phyloP scores from a whole-genome alignment of 2,329 filamentous ascomycete species.

The Corynespora cassiicola region DNA sequence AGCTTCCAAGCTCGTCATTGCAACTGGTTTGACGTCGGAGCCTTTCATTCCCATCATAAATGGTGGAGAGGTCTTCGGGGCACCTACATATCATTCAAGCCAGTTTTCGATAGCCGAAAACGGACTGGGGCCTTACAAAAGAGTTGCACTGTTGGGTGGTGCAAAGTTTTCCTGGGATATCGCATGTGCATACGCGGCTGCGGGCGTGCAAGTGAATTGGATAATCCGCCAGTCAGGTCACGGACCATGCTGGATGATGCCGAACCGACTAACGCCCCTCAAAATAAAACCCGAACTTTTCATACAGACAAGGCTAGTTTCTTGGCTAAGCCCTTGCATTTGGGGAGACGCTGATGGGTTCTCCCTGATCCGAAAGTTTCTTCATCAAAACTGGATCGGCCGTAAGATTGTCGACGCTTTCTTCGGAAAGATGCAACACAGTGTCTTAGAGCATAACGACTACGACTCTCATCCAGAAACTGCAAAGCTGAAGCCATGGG shows the following conservation, averaged over 20 bases:
- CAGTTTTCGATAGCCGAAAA: conserved; percentile 57
- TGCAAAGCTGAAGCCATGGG: conserved; percentile 50
- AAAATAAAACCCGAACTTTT: conserved; percentile 72
- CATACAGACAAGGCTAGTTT: conserved; percentile 68
- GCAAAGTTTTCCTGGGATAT: conserved; percentile 71
- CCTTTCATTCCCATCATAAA: conserved; percentile 61
- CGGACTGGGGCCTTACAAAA: conserved; percentile 40
- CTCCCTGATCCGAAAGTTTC: conserved; percentile 58
- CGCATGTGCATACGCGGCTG: conserved; percentile 60
- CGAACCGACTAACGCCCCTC: conserved; percentile 68
- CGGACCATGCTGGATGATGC: conserved; percentile 66
- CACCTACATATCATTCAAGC: conserved; percentile 64
- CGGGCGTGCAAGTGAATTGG: conserved; percentile 63
- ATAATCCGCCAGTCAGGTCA: conserved; percentile 63
- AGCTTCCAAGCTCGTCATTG: conserved; percentile 62
- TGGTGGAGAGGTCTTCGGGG: conserved; percentile 58
- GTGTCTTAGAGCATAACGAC: conserved; percentile 54
- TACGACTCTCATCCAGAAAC: conserved; percentile 52
- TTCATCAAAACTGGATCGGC: conserved; percentile 64
- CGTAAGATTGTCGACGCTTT: conserved; percentile 62
- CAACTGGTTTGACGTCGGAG: conserved; percentile 67
- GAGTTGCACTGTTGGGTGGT: conserved; percentile 62
- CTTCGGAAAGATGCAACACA: conserved; percentile 61
- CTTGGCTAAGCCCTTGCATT: conserved; percentile 77
- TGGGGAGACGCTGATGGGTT: conserved; percentile 73